Conservation (phyloP, 2,329 filamentous ascomycete species). For the Eurotiales sp. region DNA sequence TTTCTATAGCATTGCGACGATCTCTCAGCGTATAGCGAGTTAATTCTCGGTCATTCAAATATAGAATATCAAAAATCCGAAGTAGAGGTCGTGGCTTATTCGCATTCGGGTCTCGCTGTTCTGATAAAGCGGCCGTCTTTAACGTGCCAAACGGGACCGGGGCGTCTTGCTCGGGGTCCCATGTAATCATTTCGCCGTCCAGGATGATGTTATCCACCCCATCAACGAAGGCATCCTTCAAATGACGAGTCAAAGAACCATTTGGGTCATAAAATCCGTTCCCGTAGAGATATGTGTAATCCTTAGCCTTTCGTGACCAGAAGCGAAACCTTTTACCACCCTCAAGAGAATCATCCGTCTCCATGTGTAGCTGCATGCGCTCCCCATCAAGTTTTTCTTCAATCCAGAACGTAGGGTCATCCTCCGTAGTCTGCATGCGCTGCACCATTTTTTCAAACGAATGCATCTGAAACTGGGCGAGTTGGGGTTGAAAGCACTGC, state of each 20-base stretch:
- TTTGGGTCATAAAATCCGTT: conserved; percentile 68
- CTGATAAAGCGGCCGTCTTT: conserved; percentile 81
- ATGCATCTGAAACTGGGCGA: conserved; percentile 86
- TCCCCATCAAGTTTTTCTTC: conserved; percentile 98
- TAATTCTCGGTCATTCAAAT: conserved; percentile 75
- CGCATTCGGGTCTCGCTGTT: conserved; percentile 67
- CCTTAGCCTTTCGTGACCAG: conserved; percentile 94
- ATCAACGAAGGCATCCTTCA: conserved; percentile 70
- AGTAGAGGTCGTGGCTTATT: conserved; percentile 72
- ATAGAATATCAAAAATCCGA: conserved; percentile 85
- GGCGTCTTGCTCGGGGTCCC: conserved; percentile 81
- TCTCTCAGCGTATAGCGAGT: conserved; percentile 81
- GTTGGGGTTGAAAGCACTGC: conserved; percentile 94
- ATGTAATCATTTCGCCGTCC: conserved; percentile 98
- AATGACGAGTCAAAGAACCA: conserved; percentile 73
- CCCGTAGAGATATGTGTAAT: conserved; percentile 94
- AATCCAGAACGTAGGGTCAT: conserved; percentile 84
- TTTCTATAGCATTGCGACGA: conserved; percentile 69
- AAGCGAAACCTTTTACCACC: conserved; percentile 76
- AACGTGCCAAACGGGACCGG: conserved; percentile 88
- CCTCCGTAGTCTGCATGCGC: conserved; percentile 61
- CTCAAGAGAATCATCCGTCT: conserved; percentile 61
- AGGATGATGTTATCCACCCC: conserved; percentile 83
- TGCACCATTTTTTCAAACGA: conserved; percentile 76
- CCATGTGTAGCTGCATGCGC: conserved; percentile 94